Base-by-base conservation (phyloP, 805 yeast species). In the Cyberlindnera sargentensis region DNA sequence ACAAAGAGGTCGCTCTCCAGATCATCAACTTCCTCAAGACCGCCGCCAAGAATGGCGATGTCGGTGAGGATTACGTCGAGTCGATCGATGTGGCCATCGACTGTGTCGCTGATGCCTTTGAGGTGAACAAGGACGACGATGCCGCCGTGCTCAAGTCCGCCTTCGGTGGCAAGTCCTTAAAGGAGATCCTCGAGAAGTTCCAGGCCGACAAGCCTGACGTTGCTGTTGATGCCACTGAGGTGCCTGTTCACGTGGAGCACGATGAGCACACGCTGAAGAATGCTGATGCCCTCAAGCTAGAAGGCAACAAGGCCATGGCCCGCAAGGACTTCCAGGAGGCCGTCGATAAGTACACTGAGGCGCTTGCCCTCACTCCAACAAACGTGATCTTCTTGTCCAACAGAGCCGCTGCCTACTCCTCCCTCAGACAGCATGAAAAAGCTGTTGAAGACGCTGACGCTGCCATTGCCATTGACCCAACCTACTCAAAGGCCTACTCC, bases 351-450 rank as follows among this genome's bases (percentile, higher is more conserved):
- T 93, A 93, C 66, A 75, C 95, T 6, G 79, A 77, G 43, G 98
- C 98, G 8, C 77, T 93, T 53, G 77, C 66, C 25, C 65, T 82
- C 48, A 72, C 80, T 51, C 79, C 89, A 43, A 63, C 72, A 15
- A 89, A 88, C 62, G 89, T 90, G 15, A 86, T 93, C 23, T 93
- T 82, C 65, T 78, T 76, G 48, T 89, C 98, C 31, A 93, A 93
- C 68, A 80, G 99, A 60, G 98, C 99, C 10, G 99, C 99, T 36
- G 98, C 98, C 3, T 80, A 85, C 65, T 84, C 95, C 8, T 86
- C 96, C 5, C 57, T 76, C 29, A 75, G 78, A 49, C 70, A 88
- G 47, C 90, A 85, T 60, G 83, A 78, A 11, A 68, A 75, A 49
- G 98, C 99, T 3, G 76, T 84, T 34, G 70, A 70, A 37, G 99